Base-by-base conservation (phyloP, 148 eudicot species). In the Suaeda aralocaspica region DNA sequence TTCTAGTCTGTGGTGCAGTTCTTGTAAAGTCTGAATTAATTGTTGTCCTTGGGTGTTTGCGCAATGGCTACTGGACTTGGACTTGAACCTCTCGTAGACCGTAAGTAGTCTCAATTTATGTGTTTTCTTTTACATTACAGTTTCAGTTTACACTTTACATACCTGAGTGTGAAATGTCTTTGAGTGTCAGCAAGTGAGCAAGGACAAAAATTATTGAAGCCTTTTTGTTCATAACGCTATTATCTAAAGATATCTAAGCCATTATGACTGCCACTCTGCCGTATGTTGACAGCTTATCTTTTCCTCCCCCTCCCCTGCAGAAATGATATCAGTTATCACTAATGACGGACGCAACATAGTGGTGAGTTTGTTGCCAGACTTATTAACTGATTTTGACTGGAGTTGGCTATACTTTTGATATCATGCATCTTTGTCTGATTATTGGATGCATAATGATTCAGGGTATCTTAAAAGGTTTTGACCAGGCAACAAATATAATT, bases 341-440 rank as follows among this genome's bases (percentile, higher is more conserved):
- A 93, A 93, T 87, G 96, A 90, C 68, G 96, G 98, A 21, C 92
- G 96, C 61, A 90, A 93, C 74, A 93, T 90, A 64, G 90, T 92
- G 88, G 98, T 93, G 74, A 88, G 96, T 77, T 74, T 58, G 62
- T 57, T 16, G 24, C 68, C 42, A 42, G 34, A 30, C 22, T 21
- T 65, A 0, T 31, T n/a, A 53, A 59, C 69, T 53, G 22, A 41
- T 39, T 62, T 33, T 39, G 46, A 26, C 64, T 45, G 29, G 59
- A 60, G 51, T 33, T 67, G 11, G 60, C 66, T 29, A 51, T 59
- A 28, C 44, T 29, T 45, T 56, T 56, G 41, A 49, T 34, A 25
- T 2, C 45, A 25, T 26, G 48, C 30, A 24, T 53, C 72, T 12
- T 34, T 76, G 69, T 11, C 73, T 77, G 25, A 76, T 15, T 39